phyloP scores from a whole-genome alignment of 108 stramenopile genomes.

The Cylindrotheca fusiformis region DNA sequence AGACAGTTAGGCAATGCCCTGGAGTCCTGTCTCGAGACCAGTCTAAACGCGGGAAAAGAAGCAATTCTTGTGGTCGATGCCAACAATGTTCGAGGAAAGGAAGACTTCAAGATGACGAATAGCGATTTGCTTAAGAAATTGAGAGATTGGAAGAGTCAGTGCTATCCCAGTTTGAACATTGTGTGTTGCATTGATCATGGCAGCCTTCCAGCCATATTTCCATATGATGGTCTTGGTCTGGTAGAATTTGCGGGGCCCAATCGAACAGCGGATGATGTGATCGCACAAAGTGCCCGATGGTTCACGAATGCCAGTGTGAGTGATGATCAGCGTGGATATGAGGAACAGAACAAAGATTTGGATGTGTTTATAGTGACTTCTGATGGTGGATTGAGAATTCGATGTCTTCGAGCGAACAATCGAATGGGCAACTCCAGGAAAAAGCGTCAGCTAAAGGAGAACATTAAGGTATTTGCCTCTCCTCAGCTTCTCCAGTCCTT shows the following conservation, averaged over 20 bases:
- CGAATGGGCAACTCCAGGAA: background rate
- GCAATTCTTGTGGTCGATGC: conserved; percentile 21
- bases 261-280: conserved; percentile 33
- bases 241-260: conserved; percentile 28
- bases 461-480: conserved; percentile 18
- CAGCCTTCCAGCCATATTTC: conserved; percentile 7
- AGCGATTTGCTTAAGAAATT: conserved; percentile 9
- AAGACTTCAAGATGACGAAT: conserved; percentile 16
- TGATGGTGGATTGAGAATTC: conserved; percentile 16
- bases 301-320: background rate
- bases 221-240: conserved; percentile 1
- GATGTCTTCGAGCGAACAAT: conserved; percentile 17
- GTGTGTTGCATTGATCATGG: conserved; percentile 27
- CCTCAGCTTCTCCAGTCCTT: background rate
- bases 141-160: background rate
- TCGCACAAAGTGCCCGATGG: conserved; percentile 17
- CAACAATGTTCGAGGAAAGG: conserved; percentile 32
- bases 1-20: conserved; percentile 1
- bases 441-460: background rate
- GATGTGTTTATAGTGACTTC: conserved; percentile 19
- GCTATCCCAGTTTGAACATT: conserved; percentile 1
- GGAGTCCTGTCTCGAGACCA: conserved; percentile 6
- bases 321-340: conserved; percentile 1
- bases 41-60: conserved; percentile 1
- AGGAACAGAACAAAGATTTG: background rate